Evolutionary conservation across 1,139 yeast species (phyloP).

Genomic region (Kazachstania sp.): DNA sequence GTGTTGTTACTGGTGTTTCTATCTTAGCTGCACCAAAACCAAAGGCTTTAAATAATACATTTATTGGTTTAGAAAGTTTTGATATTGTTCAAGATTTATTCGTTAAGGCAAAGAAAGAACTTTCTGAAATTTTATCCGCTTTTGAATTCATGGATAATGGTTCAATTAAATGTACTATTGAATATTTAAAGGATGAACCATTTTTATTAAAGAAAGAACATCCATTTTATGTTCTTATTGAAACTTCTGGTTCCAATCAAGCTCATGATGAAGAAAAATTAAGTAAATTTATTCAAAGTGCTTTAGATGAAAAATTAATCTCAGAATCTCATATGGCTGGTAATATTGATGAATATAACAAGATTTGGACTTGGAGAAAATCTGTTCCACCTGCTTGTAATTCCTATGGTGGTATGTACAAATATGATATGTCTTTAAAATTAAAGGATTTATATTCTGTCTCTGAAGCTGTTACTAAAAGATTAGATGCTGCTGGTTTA

Average conservation of each 20-base stretch:
- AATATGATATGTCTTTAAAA: constrained; percentile 89
- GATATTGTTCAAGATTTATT: constrained; percentile 78
- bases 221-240: constrained; percentile 85
- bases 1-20: constrained; percentile 83
- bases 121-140: constrained; percentile 81
- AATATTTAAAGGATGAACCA: constrained; percentile 41
- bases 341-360: constrained; percentile 76
- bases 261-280: constrained; percentile 74
- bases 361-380: constrained; percentile 94
- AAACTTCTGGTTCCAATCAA: constrained; percentile 87
- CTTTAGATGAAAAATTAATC: constrained; percentile 77
- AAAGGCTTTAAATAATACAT: constrained; percentile 76
- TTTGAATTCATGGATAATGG: constrained; percentile 88
- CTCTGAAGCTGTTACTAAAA: constrained; percentile 64
- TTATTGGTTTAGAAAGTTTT: constrained; percentile 72
- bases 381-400: constrained; percentile 83
- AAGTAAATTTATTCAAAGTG: constrained; percentile 69
- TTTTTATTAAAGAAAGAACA: constrained; percentile 76
- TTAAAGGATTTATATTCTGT: constrained; percentile 67
- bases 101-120: constrained; percentile 65
- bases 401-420: constrained; percentile 86
- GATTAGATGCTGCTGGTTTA: constrained; percentile 48
- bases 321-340: constrained; percentile 92
- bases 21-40: constrained; percentile 91
- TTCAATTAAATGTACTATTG: constrained; percentile 58